Conservation (phyloP, 768 basidiomycete genomes). For the Auricularia sp. region DNA sequence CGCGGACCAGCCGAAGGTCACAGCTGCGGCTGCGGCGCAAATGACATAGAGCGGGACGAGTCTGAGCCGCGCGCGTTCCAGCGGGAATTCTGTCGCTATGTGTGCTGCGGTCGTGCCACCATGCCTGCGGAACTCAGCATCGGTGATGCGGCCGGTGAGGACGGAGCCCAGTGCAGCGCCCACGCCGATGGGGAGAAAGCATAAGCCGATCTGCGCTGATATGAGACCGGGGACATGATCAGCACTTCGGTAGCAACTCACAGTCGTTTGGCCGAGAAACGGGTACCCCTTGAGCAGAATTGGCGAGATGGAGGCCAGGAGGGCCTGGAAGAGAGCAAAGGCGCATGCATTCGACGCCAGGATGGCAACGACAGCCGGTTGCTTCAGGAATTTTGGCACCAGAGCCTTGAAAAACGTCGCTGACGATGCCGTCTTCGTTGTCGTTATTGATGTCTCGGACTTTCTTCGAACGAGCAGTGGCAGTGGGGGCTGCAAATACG, state of each 20-base stretch:
- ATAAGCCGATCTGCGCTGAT: slow-evolving; percentile 48
- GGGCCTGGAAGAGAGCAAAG: slow-evolving; percentile 49
- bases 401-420: not conserved
- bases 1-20: slow-evolving; percentile 19
- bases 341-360: slow-evolving; percentile 42
- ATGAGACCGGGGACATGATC: not conserved
- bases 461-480: slow-evolving; percentile 15
- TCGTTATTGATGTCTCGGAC: not conserved
- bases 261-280: slow-evolving; percentile 39
- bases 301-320: slow-evolving; percentile 50
- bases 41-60: slow-evolving; percentile 11
- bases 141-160: slow-evolving; percentile 49
- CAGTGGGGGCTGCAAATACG: slow-evolving; percentile 22
- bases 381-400: slow-evolving; percentile 30
- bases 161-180: slow-evolving; percentile 56
- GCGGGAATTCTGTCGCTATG: slow-evolving; percentile 12
- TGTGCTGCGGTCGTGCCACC: slow-evolving; percentile 19
- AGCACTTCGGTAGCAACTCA: not conserved
- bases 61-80: slow-evolving; percentile 20
- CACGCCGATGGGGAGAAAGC: slow-evolving; percentile 65
- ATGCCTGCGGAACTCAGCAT: slow-evolving; percentile 49
- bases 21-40: slow-evolving; percentile 6
- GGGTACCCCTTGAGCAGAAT: slow-evolving; percentile 51
- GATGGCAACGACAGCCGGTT: slow-evolving; percentile 46
- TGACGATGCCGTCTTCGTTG: not conserved